Conservation (phyloP, 2,329 filamentous ascomycete species). For the Hypoxylon sp. region DNA sequence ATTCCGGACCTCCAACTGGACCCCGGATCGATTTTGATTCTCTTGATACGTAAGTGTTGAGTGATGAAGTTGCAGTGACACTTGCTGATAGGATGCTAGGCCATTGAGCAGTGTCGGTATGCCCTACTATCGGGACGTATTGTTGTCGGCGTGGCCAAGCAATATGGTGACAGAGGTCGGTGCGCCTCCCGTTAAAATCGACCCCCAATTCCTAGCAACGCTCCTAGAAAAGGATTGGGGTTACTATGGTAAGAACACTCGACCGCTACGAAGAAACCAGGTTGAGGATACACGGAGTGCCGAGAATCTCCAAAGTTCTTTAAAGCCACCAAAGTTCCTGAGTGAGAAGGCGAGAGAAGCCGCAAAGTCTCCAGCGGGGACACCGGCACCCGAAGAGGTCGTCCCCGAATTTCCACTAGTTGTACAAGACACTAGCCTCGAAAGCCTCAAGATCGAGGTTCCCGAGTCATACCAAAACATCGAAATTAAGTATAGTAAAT, state of each 20-base stretch:
- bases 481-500: constrained; percentile 99
- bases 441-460: constrained; percentile 83
- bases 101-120: constrained; percentile 90
- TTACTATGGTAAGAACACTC: constrained; percentile 82
- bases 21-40: constrained; percentile 75
- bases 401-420: constrained; percentile 73
- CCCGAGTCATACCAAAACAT: constrained; percentile 92
- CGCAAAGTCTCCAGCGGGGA: constrained; percentile 62
- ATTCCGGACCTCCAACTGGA: constrained; percentile 66
- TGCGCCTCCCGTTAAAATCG: constrained; percentile 82
- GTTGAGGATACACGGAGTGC: constrained; percentile 80
- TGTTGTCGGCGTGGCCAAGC: constrained; percentile 91
- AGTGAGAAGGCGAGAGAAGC: constrained; percentile 90
- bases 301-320: constrained; percentile 73
- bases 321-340: constrained; percentile 88
- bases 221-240: constrained; percentile 82
- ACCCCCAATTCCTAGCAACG: constrained; percentile 76
- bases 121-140: constrained; percentile 90
- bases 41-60: constrained; percentile 73
- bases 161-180: constrained; percentile 88
- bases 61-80: constrained; percentile 2
- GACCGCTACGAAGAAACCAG: constrained; percentile 83
- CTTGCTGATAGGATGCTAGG: constrained; percentile 58
- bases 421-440: constrained; percentile 77
- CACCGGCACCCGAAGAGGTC: constrained; percentile 60